Evolutionary conservation across 306 rosid species (phyloP), one percentile per base, ranked within the genome.

Genomic region (Lagenaria siceraria): DNA sequence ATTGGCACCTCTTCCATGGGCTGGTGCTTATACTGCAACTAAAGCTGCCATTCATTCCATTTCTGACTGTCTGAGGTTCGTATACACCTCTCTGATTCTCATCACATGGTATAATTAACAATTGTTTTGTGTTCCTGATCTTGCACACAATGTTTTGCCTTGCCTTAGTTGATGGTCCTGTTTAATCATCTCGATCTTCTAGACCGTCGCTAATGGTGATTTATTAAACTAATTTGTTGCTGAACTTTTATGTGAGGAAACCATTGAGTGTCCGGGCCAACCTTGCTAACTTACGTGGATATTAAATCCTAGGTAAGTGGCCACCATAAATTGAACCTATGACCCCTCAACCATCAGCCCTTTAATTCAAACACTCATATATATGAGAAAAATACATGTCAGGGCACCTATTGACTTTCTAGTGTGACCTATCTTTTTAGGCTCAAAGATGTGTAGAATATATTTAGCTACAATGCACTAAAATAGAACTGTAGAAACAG

Each of bases 41-140:
- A 95, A 95, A 88, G 96, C 97, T 75, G 92, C 99, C 72, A 63
- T 95, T 77, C 99, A 92, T 81, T 82, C 97, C 49, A 79, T 90
- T 27, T 76, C 90, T 8, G 97, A 95, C 81, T 84, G 96, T 52
- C 77, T 95, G 77, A 89, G 99, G 97, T 94, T 64, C 81, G 82
- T 68, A 22, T 25, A 17, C 38, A 35, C 25, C 25, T 36, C 5
- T 66, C 29, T 65, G 73, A 48, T 43, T 43, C 36, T 43, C 55
- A 53, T 29, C 70, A 6, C 1, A 14, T 61, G 63, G 63, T 52
- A 31, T 33, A 56, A 36, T 38, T 19, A 59, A n/a, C 33, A 38
- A 55, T n/a, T 75, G 22, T 36, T 71, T 46, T 69, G 36, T 69
- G 53, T 33, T 62, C 69, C 36, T 63, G 43, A 42, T 9, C 55